phyloP scores from a whole-genome alignment of 129 eudicot species.

The Dittrichia graveolens region DNA sequence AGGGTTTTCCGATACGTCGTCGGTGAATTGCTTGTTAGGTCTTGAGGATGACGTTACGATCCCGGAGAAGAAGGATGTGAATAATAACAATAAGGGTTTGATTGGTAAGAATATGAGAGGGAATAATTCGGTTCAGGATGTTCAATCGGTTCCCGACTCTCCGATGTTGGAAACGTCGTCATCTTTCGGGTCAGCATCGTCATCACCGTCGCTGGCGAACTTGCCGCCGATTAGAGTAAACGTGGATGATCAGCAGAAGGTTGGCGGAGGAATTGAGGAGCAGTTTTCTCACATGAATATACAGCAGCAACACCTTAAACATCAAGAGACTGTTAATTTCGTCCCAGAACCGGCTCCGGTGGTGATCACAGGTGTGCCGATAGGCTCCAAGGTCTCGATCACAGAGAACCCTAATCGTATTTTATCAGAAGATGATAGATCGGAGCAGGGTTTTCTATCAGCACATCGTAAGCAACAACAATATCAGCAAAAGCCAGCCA shows the following conservation, averaged over 20 bases:
- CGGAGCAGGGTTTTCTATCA: constrained; percentile 15
- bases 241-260: constrained; percentile 46
- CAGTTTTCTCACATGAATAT: constrained; percentile 54
- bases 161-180: constrained; percentile 71
- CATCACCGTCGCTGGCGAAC: constrained; percentile 60
- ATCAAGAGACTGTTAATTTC: constrained; percentile 49
- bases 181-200: constrained; percentile 73
- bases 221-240: constrained; percentile 71
- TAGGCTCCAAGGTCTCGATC: constrained; percentile 27
- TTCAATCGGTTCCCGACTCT: constrained; percentile 70
- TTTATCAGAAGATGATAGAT: constrained; percentile 26
- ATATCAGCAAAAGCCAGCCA: constrained; percentile 37
- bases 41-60: constrained; percentile 43
- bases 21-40: constrained; percentile 63
- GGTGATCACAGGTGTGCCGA: constrained; percentile 27
- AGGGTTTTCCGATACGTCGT: constrained; percentile 62
- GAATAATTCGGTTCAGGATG: constrained; percentile 42
- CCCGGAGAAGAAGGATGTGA: constrained; percentile 24
- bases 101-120: constrained; percentile 9
- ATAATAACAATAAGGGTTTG: constrained; percentile 24
- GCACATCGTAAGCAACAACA: constrained; percentile 37
- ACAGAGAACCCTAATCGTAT: constrained; percentile 34
- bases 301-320: constrained; percentile 21
- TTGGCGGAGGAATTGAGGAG: constrained; percentile 56
- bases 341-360: constrained; percentile 40